These are phyloP conservation scores for Candida insectorum DNA, from an alignment of 805 yeast species.

Conservation along the genomic window DNA sequence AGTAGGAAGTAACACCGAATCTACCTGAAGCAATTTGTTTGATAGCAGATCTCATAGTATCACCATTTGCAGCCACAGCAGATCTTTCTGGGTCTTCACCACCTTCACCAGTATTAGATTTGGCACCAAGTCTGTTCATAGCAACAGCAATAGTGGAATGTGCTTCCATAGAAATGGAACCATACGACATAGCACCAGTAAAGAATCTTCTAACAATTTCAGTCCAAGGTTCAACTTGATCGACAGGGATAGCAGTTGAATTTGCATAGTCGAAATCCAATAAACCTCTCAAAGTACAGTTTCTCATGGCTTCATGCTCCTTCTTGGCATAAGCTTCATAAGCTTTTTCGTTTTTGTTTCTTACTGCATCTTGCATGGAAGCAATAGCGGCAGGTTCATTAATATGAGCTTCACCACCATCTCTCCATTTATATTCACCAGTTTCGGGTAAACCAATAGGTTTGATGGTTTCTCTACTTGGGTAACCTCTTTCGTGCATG, in stretches of 20 bases:
- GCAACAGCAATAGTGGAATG: conserved; percentile 98
- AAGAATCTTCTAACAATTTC: conserved; percentile 96
- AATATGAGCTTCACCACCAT: conserved; percentile 94
- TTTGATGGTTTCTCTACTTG: conserved; percentile 65
- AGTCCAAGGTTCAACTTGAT: conserved; percentile 99
- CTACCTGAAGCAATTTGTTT: conserved; percentile 98
- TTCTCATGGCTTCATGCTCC: conserved; percentile 86
- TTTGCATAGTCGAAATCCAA: conserved; percentile 81
- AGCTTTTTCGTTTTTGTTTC: conserved; percentile 92
- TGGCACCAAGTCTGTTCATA: conserved; percentile 96
- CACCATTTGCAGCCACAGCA: conserved; percentile 76
- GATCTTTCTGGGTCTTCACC: conserved; percentile 97
- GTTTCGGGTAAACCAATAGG: conserved; percentile 83
- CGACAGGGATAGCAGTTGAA: conserved; percentile 80
- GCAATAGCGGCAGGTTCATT: conserved; percentile 96
- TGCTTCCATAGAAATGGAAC: conserved; percentile 97
- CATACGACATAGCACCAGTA: conserved; percentile 99
- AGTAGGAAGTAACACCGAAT: conserved; percentile 95
- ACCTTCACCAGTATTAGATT: conserved; percentile 98
- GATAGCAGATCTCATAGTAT: conserved; percentile 98
- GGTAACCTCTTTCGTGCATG: conserved; percentile 89
- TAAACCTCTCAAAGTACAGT: conserved; percentile 92
- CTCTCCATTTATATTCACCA: conserved; percentile 98
- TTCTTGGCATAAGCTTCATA: conserved; percentile 86
- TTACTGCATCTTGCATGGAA: conserved; percentile 94